Percentiles rank a stretch among this genome's conserved stretches.
These are phyloP conservation scores for Cryptococcus floricola DNA, from an alignment of 1,284 basidiomycete genomes.

Conservation along the genomic window DNA sequence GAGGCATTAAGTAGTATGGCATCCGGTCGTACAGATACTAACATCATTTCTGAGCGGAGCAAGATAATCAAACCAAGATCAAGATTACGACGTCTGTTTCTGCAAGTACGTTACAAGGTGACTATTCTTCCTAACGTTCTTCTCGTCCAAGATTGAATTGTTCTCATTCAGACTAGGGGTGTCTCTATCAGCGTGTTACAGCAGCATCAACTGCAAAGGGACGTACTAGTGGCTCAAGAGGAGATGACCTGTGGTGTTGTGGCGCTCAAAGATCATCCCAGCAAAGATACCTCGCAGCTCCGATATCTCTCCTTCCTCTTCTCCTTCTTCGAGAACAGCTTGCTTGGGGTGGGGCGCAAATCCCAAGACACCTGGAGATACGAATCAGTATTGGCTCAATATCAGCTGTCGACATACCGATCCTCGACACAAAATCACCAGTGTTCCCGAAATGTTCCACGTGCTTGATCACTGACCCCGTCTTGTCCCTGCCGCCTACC, in stretches of 20 bases:
- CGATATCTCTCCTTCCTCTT: not conserved
- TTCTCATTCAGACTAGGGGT: not conserved
- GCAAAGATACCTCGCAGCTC: slow-evolving; percentile 24
- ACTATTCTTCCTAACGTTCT: too few species aligned
- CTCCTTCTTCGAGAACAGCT: not conserved
- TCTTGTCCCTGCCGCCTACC: too few species aligned
- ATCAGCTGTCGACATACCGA: slow-evolving; percentile 21
- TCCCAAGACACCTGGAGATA: not conserved
- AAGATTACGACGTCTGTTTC: too few species aligned
- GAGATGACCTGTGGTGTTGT: slow-evolving; percentile 26
- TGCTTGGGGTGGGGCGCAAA: slow-evolving; percentile 15
- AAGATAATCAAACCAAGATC: too few species aligned
- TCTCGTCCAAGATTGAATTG: not conserved
- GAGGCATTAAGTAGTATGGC: too few species aligned
- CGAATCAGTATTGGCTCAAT: slow-evolving; percentile 8
- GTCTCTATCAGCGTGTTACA: not conserved
- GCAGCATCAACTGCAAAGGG: not conserved
- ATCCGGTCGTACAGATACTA: too few species aligned
- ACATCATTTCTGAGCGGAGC: too few species aligned
- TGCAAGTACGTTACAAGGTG: too few species aligned
- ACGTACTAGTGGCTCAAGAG: slow-evolving; percentile 33
- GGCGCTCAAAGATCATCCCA: slow-evolving; percentile 30
- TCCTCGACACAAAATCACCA: slow-evolving; percentile 29
- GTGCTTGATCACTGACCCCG: slow-evolving; percentile 9
- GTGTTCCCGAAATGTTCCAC: slow-evolving; percentile 41